phyloP scores from a whole-genome alignment of 805 yeast species.

The Saturnispora halmiae region DNA sequence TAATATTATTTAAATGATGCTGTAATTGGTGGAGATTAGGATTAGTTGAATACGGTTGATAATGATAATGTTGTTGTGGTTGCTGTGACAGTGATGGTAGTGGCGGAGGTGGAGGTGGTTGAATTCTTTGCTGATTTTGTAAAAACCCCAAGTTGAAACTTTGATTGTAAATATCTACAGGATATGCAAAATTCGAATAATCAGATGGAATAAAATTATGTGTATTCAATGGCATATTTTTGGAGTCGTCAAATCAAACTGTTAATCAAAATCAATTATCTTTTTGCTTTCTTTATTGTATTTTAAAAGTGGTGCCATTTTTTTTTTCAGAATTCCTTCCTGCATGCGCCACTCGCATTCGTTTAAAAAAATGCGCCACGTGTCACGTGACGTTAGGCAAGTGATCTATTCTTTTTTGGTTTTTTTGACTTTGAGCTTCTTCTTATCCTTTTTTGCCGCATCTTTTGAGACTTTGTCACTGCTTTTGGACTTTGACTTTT shows the following conservation, averaged over 20 bases:
- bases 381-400: too few species aligned
- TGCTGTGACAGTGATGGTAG: too few species aligned
- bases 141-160: neutral
- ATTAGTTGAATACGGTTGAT: neutral
- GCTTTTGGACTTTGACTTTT: constrained; percentile 8
- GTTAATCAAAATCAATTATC: too few species aligned
- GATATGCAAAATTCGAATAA: neutral
- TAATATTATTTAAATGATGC: too few species aligned
- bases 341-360: too few species aligned
- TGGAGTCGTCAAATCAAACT: too few species aligned
- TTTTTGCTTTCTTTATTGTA: too few species aligned
- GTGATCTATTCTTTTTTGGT: neutral
- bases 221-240: constrained; percentile 3
- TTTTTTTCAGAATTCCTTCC: too few species aligned
- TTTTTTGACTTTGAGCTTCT: neutral
- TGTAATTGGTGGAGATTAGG: neutral
- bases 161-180: constrained; percentile 1
- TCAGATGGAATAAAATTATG: neutral
- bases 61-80: constrained; percentile 7
- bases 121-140: too few species aligned
- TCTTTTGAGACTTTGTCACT: too few species aligned
- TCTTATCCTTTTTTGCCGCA: neutral
- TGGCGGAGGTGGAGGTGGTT: constrained; percentile 5
- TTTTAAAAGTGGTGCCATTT: too few species aligned
- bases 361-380: too few species aligned